A percentile compares a stretch with the other conserved stretches of the same genome.
phyloP scores from a whole-genome alignment of 164 flowering plant species.

The Magnolia changhungtana region DNA sequence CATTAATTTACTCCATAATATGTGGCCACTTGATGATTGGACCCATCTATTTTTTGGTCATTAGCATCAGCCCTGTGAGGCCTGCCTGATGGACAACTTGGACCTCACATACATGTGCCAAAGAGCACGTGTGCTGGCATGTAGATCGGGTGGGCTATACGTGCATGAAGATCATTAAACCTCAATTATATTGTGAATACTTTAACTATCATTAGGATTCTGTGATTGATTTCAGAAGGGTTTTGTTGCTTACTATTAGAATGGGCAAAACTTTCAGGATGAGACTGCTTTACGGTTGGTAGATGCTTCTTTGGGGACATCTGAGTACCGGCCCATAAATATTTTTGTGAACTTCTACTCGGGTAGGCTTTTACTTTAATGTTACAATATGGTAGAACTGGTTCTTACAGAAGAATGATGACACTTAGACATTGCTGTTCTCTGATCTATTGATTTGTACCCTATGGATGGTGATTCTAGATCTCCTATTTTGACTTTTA shows the following conservation, averaged over 20 bases:
- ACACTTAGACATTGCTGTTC: neutral
- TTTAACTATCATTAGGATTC: neutral
- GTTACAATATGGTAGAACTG: neutral
- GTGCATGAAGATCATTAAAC: neutral
- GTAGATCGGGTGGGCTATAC: neutral
- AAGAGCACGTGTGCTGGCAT: neutral
- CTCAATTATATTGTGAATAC: neutral
- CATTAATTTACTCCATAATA: too few species aligned
- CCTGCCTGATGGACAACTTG: too few species aligned
- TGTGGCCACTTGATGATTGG: too few species aligned
- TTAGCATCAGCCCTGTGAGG: neutral
- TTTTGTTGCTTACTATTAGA: neutral
- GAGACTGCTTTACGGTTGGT: slow-evolving; percentile 86
- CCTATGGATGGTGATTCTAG: neutral
- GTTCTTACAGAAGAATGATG: neutral
- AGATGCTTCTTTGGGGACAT: slow-evolving; percentile 60
- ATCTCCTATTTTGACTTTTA: neutral
- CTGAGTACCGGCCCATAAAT: slow-evolving; percentile 91
- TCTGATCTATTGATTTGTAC: neutral
- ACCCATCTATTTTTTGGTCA: neutral
- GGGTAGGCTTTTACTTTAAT: slow-evolving; percentile 34
- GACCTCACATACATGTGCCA: too few species aligned
- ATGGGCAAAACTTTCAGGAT: slow-evolving; percentile 48
- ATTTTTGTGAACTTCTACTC: slow-evolving; percentile 88
- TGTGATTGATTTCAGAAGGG: neutral